phyloP scores from a whole-genome alignment of 2,329 filamentous ascomycete genomes.

The Cercospora janseana region DNA sequence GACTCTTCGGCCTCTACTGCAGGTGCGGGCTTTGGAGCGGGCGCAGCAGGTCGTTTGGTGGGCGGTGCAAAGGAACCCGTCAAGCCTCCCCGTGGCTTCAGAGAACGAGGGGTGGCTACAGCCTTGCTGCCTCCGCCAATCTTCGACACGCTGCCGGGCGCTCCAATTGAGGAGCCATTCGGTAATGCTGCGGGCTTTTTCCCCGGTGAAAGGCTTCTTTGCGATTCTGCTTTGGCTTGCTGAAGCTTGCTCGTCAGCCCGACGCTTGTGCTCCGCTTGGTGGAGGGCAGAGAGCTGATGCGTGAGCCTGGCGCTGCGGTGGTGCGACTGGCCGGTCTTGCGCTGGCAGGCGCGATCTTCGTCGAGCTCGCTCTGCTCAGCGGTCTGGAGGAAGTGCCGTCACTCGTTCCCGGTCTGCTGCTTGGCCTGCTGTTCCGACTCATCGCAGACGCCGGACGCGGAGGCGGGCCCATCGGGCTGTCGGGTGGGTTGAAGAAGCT shows the following conservation, averaged over 20 bases:
- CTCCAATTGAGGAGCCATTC: slow-evolving; percentile 10
- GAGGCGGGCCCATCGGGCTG: slow-evolving; percentile 59
- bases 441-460: slow-evolving; percentile 63
- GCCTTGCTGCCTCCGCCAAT: slow-evolving; percentile 37
- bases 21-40: not conserved
- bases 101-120: slow-evolving; percentile 34
- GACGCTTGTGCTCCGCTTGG: slow-evolving; percentile 32
- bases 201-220: slow-evolving; percentile 19
- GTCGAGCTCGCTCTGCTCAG: slow-evolving; percentile 34
- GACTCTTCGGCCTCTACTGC: not conserved
- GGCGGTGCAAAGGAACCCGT: slow-evolving; percentile 36
- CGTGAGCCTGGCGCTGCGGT: slow-evolving; percentile 17
- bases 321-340: slow-evolving; percentile 34
- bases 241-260: slow-evolving; percentile 29
- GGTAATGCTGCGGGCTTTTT: slow-evolving; percentile 20
- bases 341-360: slow-evolving; percentile 37
- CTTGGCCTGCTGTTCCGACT: slow-evolving; percentile 47
- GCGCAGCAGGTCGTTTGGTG: slow-evolving; percentile 12
- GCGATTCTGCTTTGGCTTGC: slow-evolving; percentile 18
- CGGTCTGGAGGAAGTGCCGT: slow-evolving; percentile 37
- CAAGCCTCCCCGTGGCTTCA: slow-evolving; percentile 35
- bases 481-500: slow-evolving; percentile 66
- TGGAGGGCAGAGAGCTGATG: slow-evolving; percentile 30
- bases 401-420: slow-evolving; percentile 51
- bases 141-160: slow-evolving; percentile 3